phyloP scores from a whole-genome alignment of 345 rosid genomes.

The Stellera chamaejasme region DNA sequence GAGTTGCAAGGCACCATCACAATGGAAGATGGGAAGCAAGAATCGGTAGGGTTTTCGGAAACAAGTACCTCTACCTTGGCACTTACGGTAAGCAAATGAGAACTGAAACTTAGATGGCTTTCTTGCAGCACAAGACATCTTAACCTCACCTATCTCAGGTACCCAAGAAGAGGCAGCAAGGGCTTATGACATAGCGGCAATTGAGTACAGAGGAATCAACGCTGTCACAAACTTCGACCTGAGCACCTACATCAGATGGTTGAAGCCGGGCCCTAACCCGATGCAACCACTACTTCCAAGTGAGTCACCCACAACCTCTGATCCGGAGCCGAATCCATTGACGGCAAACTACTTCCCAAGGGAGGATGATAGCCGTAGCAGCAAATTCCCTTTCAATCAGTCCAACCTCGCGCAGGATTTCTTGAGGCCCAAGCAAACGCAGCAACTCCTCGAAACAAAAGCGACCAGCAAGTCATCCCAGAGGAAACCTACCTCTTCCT shows the following conservation, averaged over 20 bases:
- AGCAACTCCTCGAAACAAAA: slow-evolving; percentile 17
- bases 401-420: slow-evolving; percentile 15
- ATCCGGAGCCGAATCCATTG: slow-evolving; percentile 11
- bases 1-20: slow-evolving; percentile 72
- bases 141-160: slow-evolving; percentile 14
- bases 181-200: slow-evolving; percentile 48
- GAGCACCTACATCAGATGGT: slow-evolving; percentile 42
- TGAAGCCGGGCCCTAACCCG: slow-evolving; percentile 28
- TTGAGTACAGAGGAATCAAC: slow-evolving; percentile 40
- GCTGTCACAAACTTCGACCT: slow-evolving; percentile 49
- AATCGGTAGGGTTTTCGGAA: slow-evolving; percentile 64
- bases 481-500: slow-evolving; percentile 20
- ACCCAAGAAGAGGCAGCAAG: slow-evolving; percentile 54
- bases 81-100: slow-evolving; percentile 43
- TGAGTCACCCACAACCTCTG: slow-evolving; percentile 13
- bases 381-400: slow-evolving; percentile 18
- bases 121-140: not conserved
- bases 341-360: slow-evolving; percentile 14
- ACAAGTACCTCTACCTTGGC: slow-evolving; percentile 67
- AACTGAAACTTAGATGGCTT: not conserved
- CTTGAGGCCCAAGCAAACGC: slow-evolving; percentile 16
- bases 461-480: slow-evolving; percentile 9
- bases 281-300: slow-evolving; percentile 12
- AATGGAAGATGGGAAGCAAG: slow-evolving; percentile 80
- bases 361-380: slow-evolving; percentile 15